Evolutionary conservation across 148 eudicot genomes (phyloP).

Genomic region (Spergularia bocconei): DNA sequence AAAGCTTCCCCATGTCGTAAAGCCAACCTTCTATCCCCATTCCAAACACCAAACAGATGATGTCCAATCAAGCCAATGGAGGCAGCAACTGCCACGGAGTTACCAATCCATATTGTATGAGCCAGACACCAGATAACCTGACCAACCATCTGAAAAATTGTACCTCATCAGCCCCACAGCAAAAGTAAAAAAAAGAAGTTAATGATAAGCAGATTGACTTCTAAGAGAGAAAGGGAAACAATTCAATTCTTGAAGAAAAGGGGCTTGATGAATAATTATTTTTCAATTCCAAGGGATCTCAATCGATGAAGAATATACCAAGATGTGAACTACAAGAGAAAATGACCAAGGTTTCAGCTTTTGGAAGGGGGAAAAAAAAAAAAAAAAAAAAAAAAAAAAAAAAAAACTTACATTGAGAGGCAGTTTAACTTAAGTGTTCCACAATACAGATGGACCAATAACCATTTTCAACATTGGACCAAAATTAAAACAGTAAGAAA

Average conservation of each 20-base stretch:
- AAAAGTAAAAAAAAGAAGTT: neutral
- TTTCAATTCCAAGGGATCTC: no score
- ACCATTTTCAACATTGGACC: neutral
- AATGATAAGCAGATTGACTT: neutral
- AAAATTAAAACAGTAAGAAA: neutral
- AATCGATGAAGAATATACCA: neutral
- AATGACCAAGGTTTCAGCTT: neutral
- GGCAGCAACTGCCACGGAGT: constrained; percentile 90
- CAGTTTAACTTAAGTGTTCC: neutral
- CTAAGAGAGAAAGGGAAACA: neutral
- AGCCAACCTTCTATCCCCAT: constrained; percentile 87
- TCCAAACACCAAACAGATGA: constrained; percentile 96
- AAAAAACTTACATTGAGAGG: neutral
- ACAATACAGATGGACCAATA: neutral
- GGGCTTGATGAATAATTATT: neutral
- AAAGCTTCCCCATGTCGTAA: constrained; percentile 76
- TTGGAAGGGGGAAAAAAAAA: no score
- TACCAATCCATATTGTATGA: constrained; percentile 97
- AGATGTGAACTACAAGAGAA: neutral
- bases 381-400: neutral
- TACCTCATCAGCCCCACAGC: constrained; percentile 9
- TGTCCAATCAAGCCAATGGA: constrained; percentile 91
- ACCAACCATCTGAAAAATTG: constrained; percentile 70
- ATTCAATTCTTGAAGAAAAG: neutral
- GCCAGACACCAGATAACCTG: constrained; percentile 98